These are phyloP conservation scores for Volvox africanus DNA, from an alignment of 139 green algal genomes.

Conservation along the genomic window DNA sequence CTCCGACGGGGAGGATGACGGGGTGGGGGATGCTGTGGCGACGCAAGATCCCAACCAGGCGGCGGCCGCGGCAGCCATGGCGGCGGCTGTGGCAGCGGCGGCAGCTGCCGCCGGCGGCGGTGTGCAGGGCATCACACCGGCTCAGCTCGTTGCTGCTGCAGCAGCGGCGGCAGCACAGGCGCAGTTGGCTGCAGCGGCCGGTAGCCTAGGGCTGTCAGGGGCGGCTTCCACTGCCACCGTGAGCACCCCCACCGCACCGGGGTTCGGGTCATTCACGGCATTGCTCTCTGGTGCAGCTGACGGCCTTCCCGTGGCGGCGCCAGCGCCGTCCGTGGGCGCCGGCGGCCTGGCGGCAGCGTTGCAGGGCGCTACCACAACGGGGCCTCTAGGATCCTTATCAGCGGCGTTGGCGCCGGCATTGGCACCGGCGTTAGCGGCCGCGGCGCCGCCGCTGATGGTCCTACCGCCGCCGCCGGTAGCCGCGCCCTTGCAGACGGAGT, in stretches of 20 bases:
- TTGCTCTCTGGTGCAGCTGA: not conserved
- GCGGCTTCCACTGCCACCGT: not conserved
- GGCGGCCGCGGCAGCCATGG: slow-evolving; percentile 19
- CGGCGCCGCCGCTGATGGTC: not conserved
- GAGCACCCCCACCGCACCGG: not conserved
- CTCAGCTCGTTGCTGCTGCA: slow-evolving; percentile 4
- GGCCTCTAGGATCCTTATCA: not conserved
- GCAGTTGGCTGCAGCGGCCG: not conserved
- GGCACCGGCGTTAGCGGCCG: not conserved
- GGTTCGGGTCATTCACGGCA: slow-evolving; percentile 16
- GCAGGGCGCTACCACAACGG: not conserved
- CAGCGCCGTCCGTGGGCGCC: not conserved
- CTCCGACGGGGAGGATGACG: slow-evolving; percentile 24
- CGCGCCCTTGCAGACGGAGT: slow-evolving; percentile 68
- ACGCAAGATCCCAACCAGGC: not conserved
- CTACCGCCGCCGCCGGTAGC: not conserved
- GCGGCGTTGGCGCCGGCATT: slow-evolving; percentile 10
- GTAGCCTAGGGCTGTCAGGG: not conserved
- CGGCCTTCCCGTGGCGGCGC: not conserved
- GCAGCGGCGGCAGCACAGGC: slow-evolving; percentile 28
- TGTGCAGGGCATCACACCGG: not conserved
- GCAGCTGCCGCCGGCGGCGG: slow-evolving; percentile 14
- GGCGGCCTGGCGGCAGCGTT: slow-evolving; percentile 17
- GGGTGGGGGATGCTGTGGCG: not conserved
- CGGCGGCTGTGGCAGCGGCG: slow-evolving; percentile 6